phyloP scores from a whole-genome alignment of 768 basidiomycete genomes.

The Grammothele lineata region DNA sequence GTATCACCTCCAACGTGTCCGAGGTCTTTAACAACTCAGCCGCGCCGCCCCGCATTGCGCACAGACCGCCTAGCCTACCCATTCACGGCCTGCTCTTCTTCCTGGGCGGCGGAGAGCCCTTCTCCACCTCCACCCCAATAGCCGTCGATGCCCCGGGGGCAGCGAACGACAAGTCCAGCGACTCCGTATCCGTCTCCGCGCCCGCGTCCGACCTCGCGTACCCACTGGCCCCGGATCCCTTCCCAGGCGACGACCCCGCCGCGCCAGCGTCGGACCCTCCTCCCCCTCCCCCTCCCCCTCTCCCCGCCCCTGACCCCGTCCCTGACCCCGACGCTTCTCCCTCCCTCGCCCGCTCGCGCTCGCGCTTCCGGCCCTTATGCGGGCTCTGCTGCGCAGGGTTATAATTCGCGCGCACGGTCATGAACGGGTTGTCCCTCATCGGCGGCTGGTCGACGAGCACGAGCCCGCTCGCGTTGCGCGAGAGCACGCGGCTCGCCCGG shows the following conservation, averaged over 20 bases:
- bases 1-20: too few relatives aligned
- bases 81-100: constrained; percentile 6
- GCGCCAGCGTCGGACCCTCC: not conserved
- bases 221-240: too few relatives aligned
- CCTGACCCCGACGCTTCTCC: not conserved
- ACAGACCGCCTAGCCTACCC: too few relatives aligned
- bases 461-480: not conserved
- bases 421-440: constrained; percentile 12
- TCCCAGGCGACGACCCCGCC: too few relatives aligned
- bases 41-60: too few relatives aligned
- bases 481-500: not conserved
- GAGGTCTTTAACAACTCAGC: too few relatives aligned
- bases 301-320: not conserved
- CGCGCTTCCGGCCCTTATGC: constrained; percentile 5
- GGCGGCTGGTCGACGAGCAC: not conserved
- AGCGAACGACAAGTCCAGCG: not conserved
- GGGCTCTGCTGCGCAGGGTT: constrained; percentile 2
- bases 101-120: not conserved
- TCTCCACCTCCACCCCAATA: not conserved
- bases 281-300: not conserved
- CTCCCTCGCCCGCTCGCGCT: constrained; percentile 4
- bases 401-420: constrained; percentile 10
- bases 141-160: not conserved
- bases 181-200: not conserved
- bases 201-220: too few relatives aligned